Evolutionary conservation across 2,329 filamentous ascomycete genomes (phyloP).

Genomic region (Colletotrichum tropicicola): DNA sequence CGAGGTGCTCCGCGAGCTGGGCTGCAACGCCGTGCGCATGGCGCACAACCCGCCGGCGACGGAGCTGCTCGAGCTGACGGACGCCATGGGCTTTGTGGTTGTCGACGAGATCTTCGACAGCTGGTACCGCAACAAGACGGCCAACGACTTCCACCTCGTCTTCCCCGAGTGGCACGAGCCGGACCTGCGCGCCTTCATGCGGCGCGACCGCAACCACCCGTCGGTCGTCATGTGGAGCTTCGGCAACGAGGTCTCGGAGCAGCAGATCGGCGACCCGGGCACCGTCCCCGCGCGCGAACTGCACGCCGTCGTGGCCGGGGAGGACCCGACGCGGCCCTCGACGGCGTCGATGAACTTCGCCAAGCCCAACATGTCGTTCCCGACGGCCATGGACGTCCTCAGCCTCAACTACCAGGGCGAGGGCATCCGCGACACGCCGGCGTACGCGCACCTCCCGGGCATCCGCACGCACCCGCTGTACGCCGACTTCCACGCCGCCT

Average conservation of each 20-base stretch:
- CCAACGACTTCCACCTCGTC: slow-evolving; percentile 59
- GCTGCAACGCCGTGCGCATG: slow-evolving; percentile 58
- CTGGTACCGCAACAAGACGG: slow-evolving; percentile 56
- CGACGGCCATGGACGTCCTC: slow-evolving; percentile 54
- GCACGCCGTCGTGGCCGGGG: slow-evolving; percentile 50
- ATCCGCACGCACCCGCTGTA: slow-evolving; percentile 43
- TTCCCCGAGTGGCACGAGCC: slow-evolving; percentile 63
- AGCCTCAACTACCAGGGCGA: slow-evolving; percentile 66
- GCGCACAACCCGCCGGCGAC: slow-evolving; percentile 63
- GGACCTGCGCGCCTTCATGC: slow-evolving; percentile 59
- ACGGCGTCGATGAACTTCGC: slow-evolving; percentile 59
- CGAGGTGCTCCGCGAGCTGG: slow-evolving; percentile 58
- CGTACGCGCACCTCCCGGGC: slow-evolving; percentile 40
- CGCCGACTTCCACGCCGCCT: slow-evolving; percentile 51
- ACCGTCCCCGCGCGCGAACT: slow-evolving; percentile 44
- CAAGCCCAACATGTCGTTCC: slow-evolving; percentile 46
- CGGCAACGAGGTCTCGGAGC: slow-evolving; percentile 63
- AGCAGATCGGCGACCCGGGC: slow-evolving; percentile 44
- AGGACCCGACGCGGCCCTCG: slow-evolving; percentile 55
- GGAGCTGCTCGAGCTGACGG: slow-evolving; percentile 58
- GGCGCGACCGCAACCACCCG: slow-evolving; percentile 63
- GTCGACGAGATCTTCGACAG: slow-evolving; percentile 63
- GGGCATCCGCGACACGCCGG: slow-evolving; percentile 45
- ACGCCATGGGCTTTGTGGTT: slow-evolving; percentile 58
- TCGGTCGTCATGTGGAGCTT: slow-evolving; percentile 62